Evolutionary conservation across 1,284 basidiomycete genomes (phyloP), one percentile per base, ranked within the genome.

Genomic region (Cryptococcus sp.): DNA sequence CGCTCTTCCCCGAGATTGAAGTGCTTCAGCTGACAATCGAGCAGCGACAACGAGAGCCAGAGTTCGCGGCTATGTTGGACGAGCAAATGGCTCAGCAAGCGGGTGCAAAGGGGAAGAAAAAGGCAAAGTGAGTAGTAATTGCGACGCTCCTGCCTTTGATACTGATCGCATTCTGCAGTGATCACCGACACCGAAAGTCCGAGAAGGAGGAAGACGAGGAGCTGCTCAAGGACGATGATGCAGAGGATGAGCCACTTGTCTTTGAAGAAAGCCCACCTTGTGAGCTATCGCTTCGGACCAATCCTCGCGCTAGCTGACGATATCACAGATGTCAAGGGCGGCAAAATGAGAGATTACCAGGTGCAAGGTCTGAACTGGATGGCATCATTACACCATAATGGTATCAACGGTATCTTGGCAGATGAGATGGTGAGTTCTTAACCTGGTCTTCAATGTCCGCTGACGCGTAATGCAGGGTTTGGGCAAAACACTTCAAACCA

Each of bases 191-290:
- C 70, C 86, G 95, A 56, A 97, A 95, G 80, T 94, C 91, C 0
- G 95, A 99, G 78, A 97, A 97, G 79, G 95, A 98, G 73, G 95
- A 98, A 76, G 95, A 98, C 63, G 93, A 97, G 69, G 94, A 98
- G 78, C 72, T 98, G 72, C 80, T 98, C 52, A 90, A 93, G 67
- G 91, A 93, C 55, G 89, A 86, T 3, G 89, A 91, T 64, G 83
- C 88, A 40, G 90, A 88, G 23, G 89, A 88, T 10, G 87, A 90
- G 62, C 90, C 91, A 0, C 90, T 87, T 67, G 91, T 95, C 1
- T 97, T 96, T 61, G 93, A 95, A 71, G 88, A 93, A 68, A 92
- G 90, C 1, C 93, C 93, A 0, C 86, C 86, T 67, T 96, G 93
- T 95, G 65, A 70, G 87, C 81, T 8, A n/a, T 6, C 25, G 45